Evolutionary conservation across 2,329 filamentous ascomycete genomes (phyloP).

Genomic region (Penicillium paneum): DNA sequence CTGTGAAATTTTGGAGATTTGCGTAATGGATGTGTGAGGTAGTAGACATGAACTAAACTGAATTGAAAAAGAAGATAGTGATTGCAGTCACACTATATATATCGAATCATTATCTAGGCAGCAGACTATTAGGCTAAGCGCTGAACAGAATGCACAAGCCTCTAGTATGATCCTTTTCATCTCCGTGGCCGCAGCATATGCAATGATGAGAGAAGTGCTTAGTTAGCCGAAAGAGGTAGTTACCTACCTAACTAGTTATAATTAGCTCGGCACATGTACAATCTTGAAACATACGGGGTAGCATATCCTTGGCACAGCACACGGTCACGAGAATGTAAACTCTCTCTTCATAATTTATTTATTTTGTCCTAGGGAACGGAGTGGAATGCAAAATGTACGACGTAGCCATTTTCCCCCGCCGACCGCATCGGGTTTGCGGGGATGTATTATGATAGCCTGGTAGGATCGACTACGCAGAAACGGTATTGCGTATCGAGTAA

Average conservation of each 20-base stretch:
- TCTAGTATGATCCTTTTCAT: neutral
- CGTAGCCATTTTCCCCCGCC: neutral
- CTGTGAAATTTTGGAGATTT: neutral
- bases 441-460: neutral
- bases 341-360: neutral
- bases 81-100: neutral
- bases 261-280: neutral
- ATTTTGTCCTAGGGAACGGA: neutral
- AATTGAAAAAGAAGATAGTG: neutral
- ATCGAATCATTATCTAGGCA: neutral
- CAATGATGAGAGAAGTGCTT: neutral
- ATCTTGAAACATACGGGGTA: no score
- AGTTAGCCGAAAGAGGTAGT: neutral
- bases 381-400: neutral
- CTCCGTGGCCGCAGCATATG: neutral
- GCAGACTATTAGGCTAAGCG: neutral
- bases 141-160: neutral
- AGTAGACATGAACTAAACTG: neutral
- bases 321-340: neutral
- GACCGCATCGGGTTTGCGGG: conserved; percentile 6
- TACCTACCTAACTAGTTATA: no score
- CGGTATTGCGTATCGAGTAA: conserved; percentile 2
- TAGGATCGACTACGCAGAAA: conserved; percentile 7
- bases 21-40: no score
- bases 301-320: neutral